Percentiles rank a stretch among this genome's conserved stretches.
Conservation (phyloP, 2,329 filamentous ascomycete genomes). For the Epichloe elymi region DNA sequence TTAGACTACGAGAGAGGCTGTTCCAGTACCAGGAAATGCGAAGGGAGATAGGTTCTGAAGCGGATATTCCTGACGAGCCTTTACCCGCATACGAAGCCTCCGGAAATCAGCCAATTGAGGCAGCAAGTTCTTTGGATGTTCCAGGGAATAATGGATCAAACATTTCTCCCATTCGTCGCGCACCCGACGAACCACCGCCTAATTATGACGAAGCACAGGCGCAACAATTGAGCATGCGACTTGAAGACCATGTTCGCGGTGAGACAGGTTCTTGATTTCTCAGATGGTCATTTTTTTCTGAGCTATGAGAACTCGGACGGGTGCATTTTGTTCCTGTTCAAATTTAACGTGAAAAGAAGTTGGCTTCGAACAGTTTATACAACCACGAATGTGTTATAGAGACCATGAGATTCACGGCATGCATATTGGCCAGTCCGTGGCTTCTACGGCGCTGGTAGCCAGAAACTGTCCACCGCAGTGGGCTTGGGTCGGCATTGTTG, state of each 20-base stretch:
- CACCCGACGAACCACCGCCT: conserved; percentile 68
- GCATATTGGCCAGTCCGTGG: conserved; percentile 3
- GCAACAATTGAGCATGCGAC: conserved; percentile 43
- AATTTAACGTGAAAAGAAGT: background rate
- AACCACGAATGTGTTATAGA: background rate
- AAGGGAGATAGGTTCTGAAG: conserved; percentile 48
- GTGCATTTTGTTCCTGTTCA: background rate
- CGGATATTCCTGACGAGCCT: conserved; percentile 68
- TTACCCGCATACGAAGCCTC: conserved; percentile 72
- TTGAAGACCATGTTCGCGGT: conserved; percentile 58
- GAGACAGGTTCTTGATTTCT: conserved; percentile 14
- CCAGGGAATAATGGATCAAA: conserved; percentile 19
- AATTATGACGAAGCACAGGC: conserved; percentile 85
- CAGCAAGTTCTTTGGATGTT: conserved; percentile 13
- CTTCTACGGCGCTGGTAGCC: conserved; percentile 1
- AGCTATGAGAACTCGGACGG: background rate
- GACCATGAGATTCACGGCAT: conserved; percentile 4
- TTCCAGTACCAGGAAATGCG: conserved; percentile 68
- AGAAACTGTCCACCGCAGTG: background rate
- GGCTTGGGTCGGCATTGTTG: conserved; percentile 1
- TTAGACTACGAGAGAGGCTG: conserved; percentile 71
- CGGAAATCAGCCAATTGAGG: conserved; percentile 17
- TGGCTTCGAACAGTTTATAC: background rate
- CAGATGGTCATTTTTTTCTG: background rate
- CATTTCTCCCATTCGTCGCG: conserved; percentile 25